phyloP scores from a whole-genome alignment of 345 rosid genomes.

The Populus alba region DNA sequence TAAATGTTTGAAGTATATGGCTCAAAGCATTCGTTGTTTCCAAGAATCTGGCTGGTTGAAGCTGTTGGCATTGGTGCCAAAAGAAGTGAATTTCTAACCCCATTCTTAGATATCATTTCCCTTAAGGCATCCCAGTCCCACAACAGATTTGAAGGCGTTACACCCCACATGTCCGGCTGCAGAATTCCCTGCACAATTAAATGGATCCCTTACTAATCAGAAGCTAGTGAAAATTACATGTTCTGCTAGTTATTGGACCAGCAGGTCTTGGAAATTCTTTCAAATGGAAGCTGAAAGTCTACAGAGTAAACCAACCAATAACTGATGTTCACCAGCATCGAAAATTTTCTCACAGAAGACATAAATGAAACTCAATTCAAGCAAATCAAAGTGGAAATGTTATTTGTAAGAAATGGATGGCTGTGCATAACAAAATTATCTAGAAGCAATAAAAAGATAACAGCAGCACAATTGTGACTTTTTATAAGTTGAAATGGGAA shows the following conservation, averaged over 20 bases:
- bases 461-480: neutral
- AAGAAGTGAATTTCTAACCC: constrained; percentile 87
- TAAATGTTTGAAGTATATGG: constrained; percentile 91
- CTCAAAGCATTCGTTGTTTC: constrained; percentile 93
- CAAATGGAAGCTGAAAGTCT: neutral
- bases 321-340: neutral
- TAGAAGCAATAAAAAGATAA: neutral
- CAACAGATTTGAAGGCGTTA: constrained; percentile 56
- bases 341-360: neutral
- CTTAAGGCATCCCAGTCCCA: constrained; percentile 80
- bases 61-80: constrained; percentile 97
- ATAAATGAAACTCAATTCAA: neutral
- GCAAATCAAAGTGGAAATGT: neutral
- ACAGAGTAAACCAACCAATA: neutral
- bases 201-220: constrained; percentile 8
- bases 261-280: neutral
- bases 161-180: constrained; percentile 98
- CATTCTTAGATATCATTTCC: constrained; percentile 59
- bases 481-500: neutral
- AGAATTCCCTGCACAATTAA: constrained; percentile 61
- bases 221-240: neutral
- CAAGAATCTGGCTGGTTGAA: constrained; percentile 95
- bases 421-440: neutral
- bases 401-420: neutral
- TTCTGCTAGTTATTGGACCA: neutral